Conservation (phyloP, 2,329 filamentous ascomycete genomes). For the Colletotrichum truncatum region DNA sequence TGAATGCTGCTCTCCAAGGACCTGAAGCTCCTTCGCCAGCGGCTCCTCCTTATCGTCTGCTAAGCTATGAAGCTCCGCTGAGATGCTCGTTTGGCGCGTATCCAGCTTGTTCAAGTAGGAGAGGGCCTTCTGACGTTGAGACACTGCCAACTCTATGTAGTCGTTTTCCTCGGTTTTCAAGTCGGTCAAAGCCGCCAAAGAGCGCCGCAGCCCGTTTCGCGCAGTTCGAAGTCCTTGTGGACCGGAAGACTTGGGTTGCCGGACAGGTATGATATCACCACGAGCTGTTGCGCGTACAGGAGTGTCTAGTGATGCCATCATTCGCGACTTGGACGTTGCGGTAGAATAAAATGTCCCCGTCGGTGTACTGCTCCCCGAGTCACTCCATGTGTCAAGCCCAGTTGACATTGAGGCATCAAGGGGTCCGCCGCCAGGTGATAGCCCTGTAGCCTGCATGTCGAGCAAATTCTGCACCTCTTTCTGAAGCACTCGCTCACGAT, state of each 20-base stretch:
- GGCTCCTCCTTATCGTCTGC: constrained; percentile 65
- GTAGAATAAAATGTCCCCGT: constrained; percentile 50
- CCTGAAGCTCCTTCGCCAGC: constrained; percentile 68
- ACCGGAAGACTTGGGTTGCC: constrained; percentile 60
- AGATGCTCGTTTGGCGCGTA: constrained; percentile 58
- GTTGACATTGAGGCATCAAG: constrained; percentile 25
- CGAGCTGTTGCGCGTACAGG: constrained; percentile 47
- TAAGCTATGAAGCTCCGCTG: constrained; percentile 61
- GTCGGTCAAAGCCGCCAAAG: constrained; percentile 70
- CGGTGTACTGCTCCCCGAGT: constrained; percentile 52
- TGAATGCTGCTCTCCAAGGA: constrained; percentile 64
- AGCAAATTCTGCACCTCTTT: constrained; percentile 57
- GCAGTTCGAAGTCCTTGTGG: constrained; percentile 68
- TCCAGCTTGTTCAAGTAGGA: constrained; percentile 63
- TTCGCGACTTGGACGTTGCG: constrained; percentile 47
- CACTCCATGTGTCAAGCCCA: constrained; percentile 45
- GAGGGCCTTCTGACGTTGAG: constrained; percentile 65
- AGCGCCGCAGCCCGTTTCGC: constrained; percentile 69
- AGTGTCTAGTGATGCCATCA: constrained; percentile 52
- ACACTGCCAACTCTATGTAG: constrained; percentile 65
- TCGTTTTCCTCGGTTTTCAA: constrained; percentile 76
- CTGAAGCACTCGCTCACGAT: constrained; percentile 56
- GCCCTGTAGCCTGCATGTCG: constrained; percentile 57
- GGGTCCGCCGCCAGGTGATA: constrained; percentile 46
- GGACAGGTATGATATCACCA: constrained; percentile 67